Conservation (phyloP, 805 yeast species). For the Nakazawaea siamensis region DNA sequence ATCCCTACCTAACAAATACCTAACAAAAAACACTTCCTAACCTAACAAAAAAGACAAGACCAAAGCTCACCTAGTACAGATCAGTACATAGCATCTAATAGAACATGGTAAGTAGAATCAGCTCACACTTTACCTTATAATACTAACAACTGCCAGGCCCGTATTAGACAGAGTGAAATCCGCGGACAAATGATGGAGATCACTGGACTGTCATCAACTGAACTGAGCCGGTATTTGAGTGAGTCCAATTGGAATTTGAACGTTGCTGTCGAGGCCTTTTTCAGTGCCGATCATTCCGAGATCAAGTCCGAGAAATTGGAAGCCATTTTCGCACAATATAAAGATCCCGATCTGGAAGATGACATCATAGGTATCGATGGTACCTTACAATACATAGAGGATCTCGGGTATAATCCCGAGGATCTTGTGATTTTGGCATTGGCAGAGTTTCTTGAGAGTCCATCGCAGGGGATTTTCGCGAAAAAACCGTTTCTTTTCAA, state of each 20-base stretch:
- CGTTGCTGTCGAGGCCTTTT: too few relatives aligned
- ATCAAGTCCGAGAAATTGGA: too few relatives aligned
- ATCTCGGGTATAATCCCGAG: slow-evolving; percentile 65
- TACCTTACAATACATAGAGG: slow-evolving; percentile 58
- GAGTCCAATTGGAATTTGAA: slow-evolving; percentile 22
- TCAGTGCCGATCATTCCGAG: too few relatives aligned
- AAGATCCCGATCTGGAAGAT: slow-evolving; percentile 16
- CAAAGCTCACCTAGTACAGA: too few relatives aligned
- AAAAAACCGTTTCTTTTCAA: slow-evolving; percentile 41
- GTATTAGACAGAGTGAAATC: slow-evolving; percentile 1
- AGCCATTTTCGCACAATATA: slow-evolving; percentile 25
- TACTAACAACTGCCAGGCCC: too few relatives aligned
- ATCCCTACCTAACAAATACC: too few relatives aligned
- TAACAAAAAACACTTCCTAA: too few relatives aligned
- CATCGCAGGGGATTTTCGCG: slow-evolving; percentile 55
- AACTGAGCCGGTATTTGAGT: slow-evolving; percentile 29
- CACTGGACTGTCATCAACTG: slow-evolving; percentile 27
- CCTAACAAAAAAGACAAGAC: too few relatives aligned
- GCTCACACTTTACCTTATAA: too few relatives aligned
- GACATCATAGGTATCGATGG: slow-evolving; percentile 67
- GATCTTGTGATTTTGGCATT: slow-evolving; percentile 63
- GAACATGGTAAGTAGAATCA: too few relatives aligned
- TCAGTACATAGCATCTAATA: too few relatives aligned
- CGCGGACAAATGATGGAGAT: too few relatives aligned
- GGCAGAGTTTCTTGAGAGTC: slow-evolving; percentile 61